Evolutionary conservation across 2,329 filamentous ascomycete genomes (phyloP).

Genomic region (Diaporthe eres): DNA sequence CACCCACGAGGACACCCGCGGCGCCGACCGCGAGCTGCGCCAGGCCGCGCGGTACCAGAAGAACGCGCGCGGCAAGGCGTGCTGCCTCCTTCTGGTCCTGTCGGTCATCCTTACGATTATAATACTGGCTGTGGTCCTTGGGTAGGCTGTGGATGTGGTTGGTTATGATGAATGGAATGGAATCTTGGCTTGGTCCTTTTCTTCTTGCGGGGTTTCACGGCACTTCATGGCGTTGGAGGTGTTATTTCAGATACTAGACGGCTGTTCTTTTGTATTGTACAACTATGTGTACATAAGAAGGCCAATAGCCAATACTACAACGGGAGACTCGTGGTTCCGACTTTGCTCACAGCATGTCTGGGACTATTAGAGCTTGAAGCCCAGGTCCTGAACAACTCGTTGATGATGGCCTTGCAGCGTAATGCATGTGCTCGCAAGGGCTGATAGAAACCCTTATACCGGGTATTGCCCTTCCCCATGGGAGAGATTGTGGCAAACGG

Average conservation of each 20-base stretch:
- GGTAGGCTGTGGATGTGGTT: constrained; percentile 57
- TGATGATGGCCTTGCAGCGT: neutral
- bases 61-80: constrained; percentile 94
- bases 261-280: neutral
- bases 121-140: constrained; percentile 86
- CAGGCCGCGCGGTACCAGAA: constrained; percentile 94
- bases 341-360: neutral
- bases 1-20: constrained; percentile 83
- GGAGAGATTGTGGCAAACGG: too few species aligned
- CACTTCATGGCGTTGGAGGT: constrained; percentile 4
- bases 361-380: neutral
- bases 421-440: neutral
- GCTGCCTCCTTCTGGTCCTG: constrained; percentile 90
- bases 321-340: neutral
- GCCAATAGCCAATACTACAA: neutral
- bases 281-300: constrained; percentile 28
- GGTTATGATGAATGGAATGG: constrained; percentile 34
- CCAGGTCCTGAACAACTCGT: neutral
- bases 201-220: constrained; percentile 11
- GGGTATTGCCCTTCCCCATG: neutral
- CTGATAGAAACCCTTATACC: neutral
- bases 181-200: constrained; percentile 29
- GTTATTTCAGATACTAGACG: neutral
- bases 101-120: constrained; percentile 92
- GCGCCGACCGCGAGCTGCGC: constrained; percentile 87